Conservation (phyloP, 2,329 filamentous ascomycete species). For the Curvularia sp. region DNA sequence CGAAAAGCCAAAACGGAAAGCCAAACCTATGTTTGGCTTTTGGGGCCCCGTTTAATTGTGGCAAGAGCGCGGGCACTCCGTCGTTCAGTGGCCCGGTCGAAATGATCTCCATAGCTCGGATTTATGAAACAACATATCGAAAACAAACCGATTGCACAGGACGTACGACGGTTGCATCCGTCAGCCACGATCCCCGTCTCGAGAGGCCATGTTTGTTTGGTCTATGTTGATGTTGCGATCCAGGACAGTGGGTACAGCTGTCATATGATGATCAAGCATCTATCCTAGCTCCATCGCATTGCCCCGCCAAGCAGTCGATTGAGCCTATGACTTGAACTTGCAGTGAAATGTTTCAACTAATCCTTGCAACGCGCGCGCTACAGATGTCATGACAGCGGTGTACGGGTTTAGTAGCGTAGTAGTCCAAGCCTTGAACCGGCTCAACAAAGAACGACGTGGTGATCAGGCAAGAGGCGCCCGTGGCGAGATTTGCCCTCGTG, state of each 20-base stretch:
- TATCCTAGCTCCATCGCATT: slow-evolving; percentile 31
- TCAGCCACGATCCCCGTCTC: slow-evolving; percentile 15
- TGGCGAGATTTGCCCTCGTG: neutral
- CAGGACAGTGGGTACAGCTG: slow-evolving; percentile 36
- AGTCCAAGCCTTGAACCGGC: slow-evolving; percentile 4
- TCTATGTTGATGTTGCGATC: slow-evolving; percentile 28
- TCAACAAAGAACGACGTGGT: slow-evolving; percentile 3
- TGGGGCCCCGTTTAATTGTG: slow-evolving; percentile 17
- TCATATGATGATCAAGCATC: slow-evolving; percentile 47
- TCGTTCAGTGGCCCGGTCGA: slow-evolving; percentile 15
- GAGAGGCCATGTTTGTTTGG: slow-evolving; percentile 21
- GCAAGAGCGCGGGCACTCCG: slow-evolving; percentile 20
- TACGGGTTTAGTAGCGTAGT: slow-evolving; percentile 10
- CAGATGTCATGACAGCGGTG: slow-evolving; percentile 21
- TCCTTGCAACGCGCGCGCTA: slow-evolving; percentile 13
- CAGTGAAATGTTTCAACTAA: slow-evolving; percentile 25
- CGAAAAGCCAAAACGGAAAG: slow-evolving; percentile 26
- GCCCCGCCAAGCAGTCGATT: slow-evolving; percentile 33
- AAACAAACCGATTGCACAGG: slow-evolving; percentile 19
- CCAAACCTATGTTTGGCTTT: slow-evolving; percentile 19
- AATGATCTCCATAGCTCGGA: slow-evolving; percentile 26
- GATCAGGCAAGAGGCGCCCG: neutral
- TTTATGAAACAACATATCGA: slow-evolving; percentile 38
- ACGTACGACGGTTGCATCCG: slow-evolving; percentile 15
- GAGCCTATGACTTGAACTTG: slow-evolving; percentile 24